Conservation (phyloP, 1,284 basidiomycete species). For the Cryptococcus sp. region DNA sequence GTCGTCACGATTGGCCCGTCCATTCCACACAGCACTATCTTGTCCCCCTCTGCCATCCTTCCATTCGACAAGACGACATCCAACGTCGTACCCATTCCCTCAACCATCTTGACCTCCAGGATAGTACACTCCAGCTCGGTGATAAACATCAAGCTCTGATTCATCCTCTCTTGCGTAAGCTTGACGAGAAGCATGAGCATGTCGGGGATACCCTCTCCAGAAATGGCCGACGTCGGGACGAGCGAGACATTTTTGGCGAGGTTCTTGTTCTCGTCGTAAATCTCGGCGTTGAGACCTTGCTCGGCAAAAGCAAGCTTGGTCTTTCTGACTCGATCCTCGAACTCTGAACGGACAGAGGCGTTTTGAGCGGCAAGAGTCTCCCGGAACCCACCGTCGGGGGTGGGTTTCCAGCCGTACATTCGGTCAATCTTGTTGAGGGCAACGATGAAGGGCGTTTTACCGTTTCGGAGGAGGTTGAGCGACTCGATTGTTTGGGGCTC, state of each 20-base stretch:
- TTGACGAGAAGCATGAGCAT: constrained; percentile 98
- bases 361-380: constrained; percentile 86
- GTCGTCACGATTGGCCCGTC: constrained; percentile 98
- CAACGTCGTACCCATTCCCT: constrained; percentile 96
- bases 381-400: constrained; percentile 84
- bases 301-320: constrained; percentile 92
- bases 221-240: constrained; percentile 95
- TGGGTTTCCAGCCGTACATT: constrained; percentile 91
- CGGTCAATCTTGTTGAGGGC: constrained; percentile 99
- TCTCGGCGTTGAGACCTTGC: constrained; percentile 90
- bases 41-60: constrained; percentile 85
- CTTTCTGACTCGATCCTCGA: constrained; percentile 80
- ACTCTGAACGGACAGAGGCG: constrained; percentile 78
- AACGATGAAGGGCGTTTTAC: constrained; percentile 98
- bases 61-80: constrained; percentile 97
- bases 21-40: constrained; percentile 92
- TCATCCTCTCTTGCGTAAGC: constrained; percentile 97
- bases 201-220: constrained; percentile 98
- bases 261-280: constrained; percentile 98
- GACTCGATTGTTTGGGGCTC: constrained; percentile 98
- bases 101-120: constrained; percentile 97
- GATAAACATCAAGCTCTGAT: constrained; percentile 94
- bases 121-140: constrained; percentile 99
- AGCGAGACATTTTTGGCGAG: constrained; percentile 91
- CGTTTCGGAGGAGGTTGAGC: constrained; percentile 81